phyloP scores from a whole-genome alignment of 106 monocot species.

The Dioscorea alata region DNA sequence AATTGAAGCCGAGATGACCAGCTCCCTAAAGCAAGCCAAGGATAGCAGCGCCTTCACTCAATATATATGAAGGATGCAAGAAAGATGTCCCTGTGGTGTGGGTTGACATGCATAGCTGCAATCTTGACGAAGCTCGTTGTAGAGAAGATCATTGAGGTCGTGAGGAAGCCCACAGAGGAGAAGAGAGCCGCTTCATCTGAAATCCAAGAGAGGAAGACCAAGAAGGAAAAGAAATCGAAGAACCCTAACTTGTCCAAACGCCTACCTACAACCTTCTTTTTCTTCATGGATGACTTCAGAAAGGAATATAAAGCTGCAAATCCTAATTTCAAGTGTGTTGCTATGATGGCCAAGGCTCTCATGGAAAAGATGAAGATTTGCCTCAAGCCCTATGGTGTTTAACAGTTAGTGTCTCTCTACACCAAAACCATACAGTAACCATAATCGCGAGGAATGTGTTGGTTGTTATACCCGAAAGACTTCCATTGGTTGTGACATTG shows the following conservation, averaged over 20 bases:
- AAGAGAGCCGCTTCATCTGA: conserved; percentile 36
- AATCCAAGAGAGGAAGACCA: conserved; percentile 26
- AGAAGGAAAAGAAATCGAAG: conserved; percentile 49
- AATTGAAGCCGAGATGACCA: conserved; percentile 51
- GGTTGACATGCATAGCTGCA: conserved; percentile 92
- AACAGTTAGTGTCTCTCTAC: too few species aligned
- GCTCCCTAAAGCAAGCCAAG: conserved; percentile 56
- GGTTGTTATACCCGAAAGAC: too few species aligned
- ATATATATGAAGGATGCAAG: conserved; percentile 80
- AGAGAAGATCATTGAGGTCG: conserved; percentile 40
- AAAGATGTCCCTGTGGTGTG: conserved; percentile 74
- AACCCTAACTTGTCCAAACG: conserved; percentile 66
- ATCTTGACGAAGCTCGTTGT: conserved; percentile 86
- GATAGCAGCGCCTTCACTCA: conserved; percentile 90
- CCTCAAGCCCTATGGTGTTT: too few species aligned
- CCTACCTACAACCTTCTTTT: conserved; percentile 72
- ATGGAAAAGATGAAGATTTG: too few species aligned
- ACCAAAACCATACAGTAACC: too few species aligned
- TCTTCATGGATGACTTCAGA: conserved; percentile 91
- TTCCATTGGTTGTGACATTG: too few species aligned
- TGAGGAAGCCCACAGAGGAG: conserved; percentile 44
- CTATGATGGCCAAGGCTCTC: too few species aligned
- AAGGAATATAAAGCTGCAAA: conserved; percentile 52
- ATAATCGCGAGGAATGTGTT: too few species aligned
- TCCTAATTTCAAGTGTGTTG: conserved; percentile 63